A percentile compares a stretch with the other conserved stretches of the same genome.
These are phyloP conservation scores for Boehmeria nivea DNA, from an alignment of 306 rosid species.

Conservation along the genomic window DNA sequence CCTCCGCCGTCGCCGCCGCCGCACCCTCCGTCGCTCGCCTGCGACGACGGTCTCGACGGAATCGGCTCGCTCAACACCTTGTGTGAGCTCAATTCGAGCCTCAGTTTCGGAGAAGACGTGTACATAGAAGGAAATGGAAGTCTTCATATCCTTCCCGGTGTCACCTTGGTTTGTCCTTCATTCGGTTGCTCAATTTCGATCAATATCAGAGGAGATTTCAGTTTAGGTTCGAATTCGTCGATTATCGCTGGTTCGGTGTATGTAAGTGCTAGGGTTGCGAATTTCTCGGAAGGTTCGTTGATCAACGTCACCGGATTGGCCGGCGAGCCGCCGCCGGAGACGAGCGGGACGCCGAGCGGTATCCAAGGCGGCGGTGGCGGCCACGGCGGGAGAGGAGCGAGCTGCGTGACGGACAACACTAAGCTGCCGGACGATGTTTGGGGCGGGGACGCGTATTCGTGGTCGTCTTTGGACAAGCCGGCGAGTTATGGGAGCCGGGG, in stretches of 20 bases:
- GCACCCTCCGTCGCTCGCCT: conserved; percentile 70
- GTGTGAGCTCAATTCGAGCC: conserved; percentile 61
- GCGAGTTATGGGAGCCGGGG: conserved; percentile 87
- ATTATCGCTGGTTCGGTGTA: conserved; percentile 34
- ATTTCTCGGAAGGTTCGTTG: conserved; percentile 35
- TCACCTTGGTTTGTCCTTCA: conserved; percentile 55
- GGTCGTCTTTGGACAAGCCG: conserved; percentile 64
- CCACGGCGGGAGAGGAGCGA: conserved; percentile 95
- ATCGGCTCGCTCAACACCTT: conserved; percentile 58
- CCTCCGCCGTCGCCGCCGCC: conserved; percentile 76
- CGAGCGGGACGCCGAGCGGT: conserved; percentile 84
- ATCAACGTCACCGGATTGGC: conserved; percentile 64
- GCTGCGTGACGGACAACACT: conserved; percentile 71
- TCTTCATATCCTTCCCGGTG: conserved; percentile 53
- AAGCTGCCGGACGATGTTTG: conserved; percentile 91
- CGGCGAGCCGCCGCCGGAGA: conserved; percentile 72
- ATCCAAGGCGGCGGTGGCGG: conserved; percentile 91
- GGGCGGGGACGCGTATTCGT: conserved; percentile 94
- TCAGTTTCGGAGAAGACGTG: conserved; percentile 49
- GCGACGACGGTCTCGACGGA: conserved; percentile 61
- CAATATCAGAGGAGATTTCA: conserved; percentile 55
- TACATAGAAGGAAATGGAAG: conserved; percentile 79
- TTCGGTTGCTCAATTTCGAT: conserved; percentile 63
- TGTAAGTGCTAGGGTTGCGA: conserved; percentile 34
- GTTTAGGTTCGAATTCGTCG: conserved; percentile 39